Evolutionary conservation across 306 rosid species (phyloP).

Genomic region (Cucurbita ficifolia): DNA sequence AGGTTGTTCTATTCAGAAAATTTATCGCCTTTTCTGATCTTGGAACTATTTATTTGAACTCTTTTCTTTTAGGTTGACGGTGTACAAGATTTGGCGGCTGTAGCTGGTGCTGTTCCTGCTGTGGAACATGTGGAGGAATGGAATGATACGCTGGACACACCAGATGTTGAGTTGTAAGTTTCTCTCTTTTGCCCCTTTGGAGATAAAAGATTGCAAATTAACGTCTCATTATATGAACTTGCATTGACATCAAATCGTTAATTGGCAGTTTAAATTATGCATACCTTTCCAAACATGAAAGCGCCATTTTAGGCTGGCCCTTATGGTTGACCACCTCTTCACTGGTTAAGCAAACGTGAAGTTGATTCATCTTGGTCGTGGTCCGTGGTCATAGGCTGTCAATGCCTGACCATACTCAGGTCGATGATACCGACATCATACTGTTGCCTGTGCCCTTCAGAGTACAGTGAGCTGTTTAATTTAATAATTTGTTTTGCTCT

Average conservation of each 20-base stretch:
- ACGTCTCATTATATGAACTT: neutral
- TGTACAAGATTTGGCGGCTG: constrained; percentile 53
- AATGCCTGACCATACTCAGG: neutral
- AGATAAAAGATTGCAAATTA: neutral
- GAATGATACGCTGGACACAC: constrained; percentile 64
- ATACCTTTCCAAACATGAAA: constrained; percentile 54
- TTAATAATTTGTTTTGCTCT: neutral
- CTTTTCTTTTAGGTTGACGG: constrained; percentile 55
- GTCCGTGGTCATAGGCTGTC: neutral
- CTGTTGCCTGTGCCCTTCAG: neutral
- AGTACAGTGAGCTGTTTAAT: neutral
- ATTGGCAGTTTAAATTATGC: constrained; percentile 62
- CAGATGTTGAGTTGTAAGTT: constrained; percentile 61
- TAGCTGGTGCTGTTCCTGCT: constrained; percentile 32
- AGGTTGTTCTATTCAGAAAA: neutral
- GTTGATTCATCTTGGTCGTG: neutral
- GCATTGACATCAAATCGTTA: constrained; percentile 8
- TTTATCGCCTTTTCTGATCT: neutral
- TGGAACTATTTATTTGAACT: neutral
- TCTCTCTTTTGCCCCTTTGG: neutral
- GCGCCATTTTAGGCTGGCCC: constrained; percentile 41
- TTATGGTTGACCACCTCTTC: constrained; percentile 42
- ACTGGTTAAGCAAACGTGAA: constrained; percentile 27
- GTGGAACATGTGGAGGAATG: constrained; percentile 56
- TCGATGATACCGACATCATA: neutral